Evolutionary conservation across 2,329 filamentous ascomycete species (phyloP), one percentile per base, ranked within the genome.

Genomic region (Teratosphaeria pseudoeucalypti): DNA sequence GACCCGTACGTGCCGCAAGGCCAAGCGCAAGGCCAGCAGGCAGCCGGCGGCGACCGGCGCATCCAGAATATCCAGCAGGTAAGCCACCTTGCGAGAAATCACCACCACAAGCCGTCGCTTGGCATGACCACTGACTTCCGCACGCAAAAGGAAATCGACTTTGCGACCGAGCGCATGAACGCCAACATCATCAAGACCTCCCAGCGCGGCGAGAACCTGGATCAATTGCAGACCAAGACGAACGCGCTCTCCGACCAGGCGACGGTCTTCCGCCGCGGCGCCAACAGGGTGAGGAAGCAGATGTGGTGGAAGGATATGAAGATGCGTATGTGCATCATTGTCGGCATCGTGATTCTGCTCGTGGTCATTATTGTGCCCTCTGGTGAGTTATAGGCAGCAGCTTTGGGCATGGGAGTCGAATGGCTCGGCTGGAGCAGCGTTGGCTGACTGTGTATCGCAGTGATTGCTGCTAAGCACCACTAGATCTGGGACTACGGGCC

Each of bases 281-380:
- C 95, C 77, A 99, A 97, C 81, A 83, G 90, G 70, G 92, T 99
- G 68, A 86, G 94, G 76, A 80, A 80, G 77, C 87, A 95, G 77
- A 97, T 97, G 92, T 97, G 92, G 92, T 97, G 92, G 92, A 97
- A 97, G 84, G 92, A 97, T 73, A 95, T 96, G 90, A 97, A 97
- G 85, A 99, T 99, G 94, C 87, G 94, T 76, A 94, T 96, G 82
- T 97, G 92, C 79, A 81, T 99, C 69, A 88, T 95, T 73, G 82
- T 86, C 61, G 94, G 92, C 71, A 88, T 99, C 76, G 88, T 97
- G 75, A 83, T 97, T 68, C 82, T 99, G 69, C 83, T 99, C 67
- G 79, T 95, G 68, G 84, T 99, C 75, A 97, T 99, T 74, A 94
- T 99, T 72, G 86, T 97, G 68, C 94, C 94, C 66, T 82, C 88